A percentile compares a stretch with the other conserved stretches of the same genome.
These are phyloP conservation scores for Articulospora tetracladia DNA, from an alignment of 495 filamentous ascomycete species.

Conservation along the genomic window DNA sequence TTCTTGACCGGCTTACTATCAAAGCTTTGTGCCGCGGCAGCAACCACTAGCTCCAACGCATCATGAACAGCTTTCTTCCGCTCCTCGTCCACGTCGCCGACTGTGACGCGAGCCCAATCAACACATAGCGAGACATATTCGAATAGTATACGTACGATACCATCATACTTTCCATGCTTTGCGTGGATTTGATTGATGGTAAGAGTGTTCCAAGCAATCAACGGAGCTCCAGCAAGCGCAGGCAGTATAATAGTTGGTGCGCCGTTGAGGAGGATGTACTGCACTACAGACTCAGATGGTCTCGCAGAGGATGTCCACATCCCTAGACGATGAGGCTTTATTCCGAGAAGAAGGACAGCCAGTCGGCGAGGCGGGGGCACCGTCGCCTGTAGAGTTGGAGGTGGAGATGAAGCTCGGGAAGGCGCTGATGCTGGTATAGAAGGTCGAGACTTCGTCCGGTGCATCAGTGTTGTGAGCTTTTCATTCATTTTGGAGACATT, in stretches of 20 bases:
- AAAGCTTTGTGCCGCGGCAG: background rate
- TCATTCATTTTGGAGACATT: background rate
- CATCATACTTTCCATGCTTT: background rate
- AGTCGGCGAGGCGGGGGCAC: background rate
- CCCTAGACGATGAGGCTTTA: slow-evolving; percentile 1
- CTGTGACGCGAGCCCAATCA: background rate
- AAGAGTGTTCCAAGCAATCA: background rate
- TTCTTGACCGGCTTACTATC: background rate
- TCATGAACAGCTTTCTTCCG: slow-evolving; percentile 1
- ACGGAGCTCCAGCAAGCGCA: background rate
- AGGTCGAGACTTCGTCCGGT: background rate
- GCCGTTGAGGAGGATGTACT: background rate
- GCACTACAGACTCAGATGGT: background rate
- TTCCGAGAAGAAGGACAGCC: background rate
- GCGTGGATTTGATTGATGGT: background rate
- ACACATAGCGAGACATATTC: slow-evolving; percentile 3
- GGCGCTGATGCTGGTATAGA: background rate
- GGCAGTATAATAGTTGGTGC: background rate
- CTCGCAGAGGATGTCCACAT: background rate
- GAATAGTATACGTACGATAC: background rate
- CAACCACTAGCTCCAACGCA: background rate
- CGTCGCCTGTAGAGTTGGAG: background rate
- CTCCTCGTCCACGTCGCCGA: background rate
- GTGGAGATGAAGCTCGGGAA: background rate
- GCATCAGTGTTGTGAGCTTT: background rate